phyloP scores from a whole-genome alignment of 2,329 filamentous ascomycete genomes.

The Trichoderma sp. region DNA sequence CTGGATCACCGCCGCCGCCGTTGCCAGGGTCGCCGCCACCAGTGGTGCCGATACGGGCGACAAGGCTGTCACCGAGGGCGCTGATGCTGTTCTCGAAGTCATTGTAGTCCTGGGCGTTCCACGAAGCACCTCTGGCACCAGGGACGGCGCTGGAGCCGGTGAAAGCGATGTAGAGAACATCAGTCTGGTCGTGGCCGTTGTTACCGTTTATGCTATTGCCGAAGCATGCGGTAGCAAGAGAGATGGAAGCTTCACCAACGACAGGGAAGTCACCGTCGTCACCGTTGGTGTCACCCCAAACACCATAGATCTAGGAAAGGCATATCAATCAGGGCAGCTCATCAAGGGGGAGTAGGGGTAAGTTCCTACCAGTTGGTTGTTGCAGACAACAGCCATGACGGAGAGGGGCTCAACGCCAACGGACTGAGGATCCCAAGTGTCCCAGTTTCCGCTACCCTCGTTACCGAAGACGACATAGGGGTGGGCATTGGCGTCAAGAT shows the following conservation, averaged over 20 bases:
- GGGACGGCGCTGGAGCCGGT: conserved; percentile 55
- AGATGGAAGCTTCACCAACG: conserved; percentile 57
- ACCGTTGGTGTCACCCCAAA: conserved; percentile 63
- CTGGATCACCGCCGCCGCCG: neutral
- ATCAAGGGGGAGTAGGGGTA: neutral
- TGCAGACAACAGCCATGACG: conserved; percentile 56
- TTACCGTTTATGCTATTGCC: conserved; percentile 53
- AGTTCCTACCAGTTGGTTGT: conserved; percentile 41
- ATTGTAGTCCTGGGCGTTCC: conserved; percentile 48
- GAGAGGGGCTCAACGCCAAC: conserved; percentile 50
- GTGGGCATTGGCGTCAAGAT: conserved; percentile 52
- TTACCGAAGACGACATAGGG: conserved; percentile 56
- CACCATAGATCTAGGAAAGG: conserved; percentile 48
- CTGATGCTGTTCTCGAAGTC: conserved; percentile 55
- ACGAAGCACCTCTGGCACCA: conserved; percentile 51
- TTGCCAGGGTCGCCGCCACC: neutral
- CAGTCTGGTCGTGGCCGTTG: conserved; percentile 53
- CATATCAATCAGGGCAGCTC: neutral
- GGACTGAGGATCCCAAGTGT: conserved; percentile 41
- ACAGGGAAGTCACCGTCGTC: conserved; percentile 46
- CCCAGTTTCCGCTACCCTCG: conserved; percentile 33
- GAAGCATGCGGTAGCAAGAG: conserved; percentile 57
- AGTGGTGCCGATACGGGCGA: conserved; percentile 35
- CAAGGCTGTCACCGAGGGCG: conserved; percentile 49
- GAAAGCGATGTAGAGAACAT: conserved; percentile 64